Evolutionary conservation across 768 basidiomycete species (phyloP).

Genomic region (Tylopilus rubrobrunneus): DNA sequence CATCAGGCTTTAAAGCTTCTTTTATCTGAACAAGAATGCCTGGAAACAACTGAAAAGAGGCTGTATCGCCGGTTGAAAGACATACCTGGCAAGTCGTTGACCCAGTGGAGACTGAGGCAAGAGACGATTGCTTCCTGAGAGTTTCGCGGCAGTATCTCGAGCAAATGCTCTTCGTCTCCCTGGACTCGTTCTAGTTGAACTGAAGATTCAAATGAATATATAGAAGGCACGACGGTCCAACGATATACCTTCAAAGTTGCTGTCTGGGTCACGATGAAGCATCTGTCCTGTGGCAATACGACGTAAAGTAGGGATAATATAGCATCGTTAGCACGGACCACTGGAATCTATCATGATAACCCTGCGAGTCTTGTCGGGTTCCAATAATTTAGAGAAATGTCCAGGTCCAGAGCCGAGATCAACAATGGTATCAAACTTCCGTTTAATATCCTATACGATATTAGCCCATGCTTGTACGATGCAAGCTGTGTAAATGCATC

Average conservation of each 20-base stretch:
- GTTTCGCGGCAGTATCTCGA: constrained; percentile 58
- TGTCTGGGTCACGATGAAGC: constrained; percentile 72
- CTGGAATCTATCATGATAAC: constrained; percentile 85
- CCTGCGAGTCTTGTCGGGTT: constrained; percentile 61
- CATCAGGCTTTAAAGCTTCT: constrained; percentile 82
- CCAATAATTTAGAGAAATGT: constrained; percentile 83
- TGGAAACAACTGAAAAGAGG: constrained; percentile 26
- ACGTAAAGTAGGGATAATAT: constrained; percentile 1
- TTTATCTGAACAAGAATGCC: constrained; percentile 84
- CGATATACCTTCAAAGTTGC: constrained; percentile 72
- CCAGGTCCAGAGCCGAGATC: constrained; percentile 92
- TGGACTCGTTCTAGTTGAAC: constrained; percentile 76
- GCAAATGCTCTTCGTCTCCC: constrained; percentile 79
- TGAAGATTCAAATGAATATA: constrained; percentile 29
- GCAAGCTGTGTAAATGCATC: constrained; percentile 17
- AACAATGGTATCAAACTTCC: constrained; percentile 71
- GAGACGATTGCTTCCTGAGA: constrained; percentile 92
- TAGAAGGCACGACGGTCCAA: background rate
- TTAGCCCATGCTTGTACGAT: constrained; percentile 2
- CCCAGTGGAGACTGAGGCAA: constrained; percentile 92
- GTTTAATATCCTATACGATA: constrained; percentile 77
- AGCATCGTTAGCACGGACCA: constrained; percentile 43
- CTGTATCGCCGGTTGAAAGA: background rate
- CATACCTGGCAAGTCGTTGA: constrained; percentile 92
- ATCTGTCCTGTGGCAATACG: constrained; percentile 47